Base-by-base conservation (phyloP, 2,329 filamentous ascomycete species). In the Lecanoromycetidae sp. region DNA sequence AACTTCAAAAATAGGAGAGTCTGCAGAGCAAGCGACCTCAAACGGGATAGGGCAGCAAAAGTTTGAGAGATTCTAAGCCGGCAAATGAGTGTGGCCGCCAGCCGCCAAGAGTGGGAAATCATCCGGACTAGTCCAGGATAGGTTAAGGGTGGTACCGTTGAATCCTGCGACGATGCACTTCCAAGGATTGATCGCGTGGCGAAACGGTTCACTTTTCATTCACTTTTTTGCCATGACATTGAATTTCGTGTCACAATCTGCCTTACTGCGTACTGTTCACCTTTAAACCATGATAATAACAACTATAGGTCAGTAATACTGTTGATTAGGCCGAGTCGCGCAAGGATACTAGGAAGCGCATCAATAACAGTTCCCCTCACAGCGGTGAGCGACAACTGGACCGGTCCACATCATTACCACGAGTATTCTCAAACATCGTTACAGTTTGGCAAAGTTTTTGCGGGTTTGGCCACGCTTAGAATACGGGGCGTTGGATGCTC, bases 61-160 rank as follows among this genome's bases (percentile, higher is more conserved):
- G 25, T 15, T 25, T 26, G 23, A 40, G 23, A 25, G 17, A 10
- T 43, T 46, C 44, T 39, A 27, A 40, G 35, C 44, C 44, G 44
- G 44, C 44, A 46, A 46, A 46, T 46, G 27, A 46, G 9, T 26
- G 35, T 39, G 35, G 43, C 43, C 39, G 13, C 15, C 5, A 23
- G n/a, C 35, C 22, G 32, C 17, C 17, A 34, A 26, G 17, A 46
- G 10, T 15, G 22, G 44, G 35, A 40, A 46, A 38, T 34, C 23
- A 12, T 2, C 4, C 15, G 1, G 0, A 6, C 44, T 46, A 46
- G 44, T 27, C 44, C 36, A 5, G 1, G 2, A 20, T 1, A 2
- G 15, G 44, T n/a, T 39, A 26, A 22, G 29, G 13, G 8, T 5
- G 6, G 1, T 34, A 6, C 17, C 22, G 3, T 4, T 12, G 2